Evolutionary conservation across 2,329 filamentous ascomycete genomes (phyloP), one percentile per base, ranked within the genome.

Genomic region (Claviceps quebecensis): DNA sequence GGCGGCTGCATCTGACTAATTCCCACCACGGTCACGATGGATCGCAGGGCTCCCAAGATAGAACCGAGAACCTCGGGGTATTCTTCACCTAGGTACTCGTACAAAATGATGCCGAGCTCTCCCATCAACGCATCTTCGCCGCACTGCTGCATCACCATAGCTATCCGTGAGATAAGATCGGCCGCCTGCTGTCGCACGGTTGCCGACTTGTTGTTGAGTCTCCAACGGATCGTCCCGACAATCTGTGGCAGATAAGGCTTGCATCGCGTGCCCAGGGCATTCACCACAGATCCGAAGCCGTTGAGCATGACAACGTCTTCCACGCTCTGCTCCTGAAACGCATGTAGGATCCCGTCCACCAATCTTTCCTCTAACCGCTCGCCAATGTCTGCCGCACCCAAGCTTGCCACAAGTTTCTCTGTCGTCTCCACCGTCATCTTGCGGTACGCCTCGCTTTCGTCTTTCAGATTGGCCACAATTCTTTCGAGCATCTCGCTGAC

Each of bases 361-460:
- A 98, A 78, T 47, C 89, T 80, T 68, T 97, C 93, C 67, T 98
- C 93, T 38, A 98, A 71, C 41, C 91, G 81, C 67, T 95, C 87
- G 23, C 87, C 86, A 59, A 98, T 90, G 63, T 98, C 93, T 38
- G 93, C 91, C 7, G 91, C 90, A 52, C 93, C 93, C 50, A 97
- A 76, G 52, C 88, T 88, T 16, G 91, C 89, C 61, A 98, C 86
- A 47, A 97, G 82, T 71, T 97, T 98, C 71, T 98, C 93, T 8
- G 97, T 82, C 0, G 93, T 97, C 72, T 98, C 93, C 37, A 98
- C 86, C 0, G 93, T 96, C 93, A 98, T 98, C 75, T 97, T 97
- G 48, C 93, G 84, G 69, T 98, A 98, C 1, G 91, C 85, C 65
- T 98, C 93, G 66, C 87, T 96, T 68, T 98, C 93, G 63, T 98